phyloP scores from a whole-genome alignment of 2,329 filamentous ascomycete genomes.

The Epichloe sp. region DNA sequence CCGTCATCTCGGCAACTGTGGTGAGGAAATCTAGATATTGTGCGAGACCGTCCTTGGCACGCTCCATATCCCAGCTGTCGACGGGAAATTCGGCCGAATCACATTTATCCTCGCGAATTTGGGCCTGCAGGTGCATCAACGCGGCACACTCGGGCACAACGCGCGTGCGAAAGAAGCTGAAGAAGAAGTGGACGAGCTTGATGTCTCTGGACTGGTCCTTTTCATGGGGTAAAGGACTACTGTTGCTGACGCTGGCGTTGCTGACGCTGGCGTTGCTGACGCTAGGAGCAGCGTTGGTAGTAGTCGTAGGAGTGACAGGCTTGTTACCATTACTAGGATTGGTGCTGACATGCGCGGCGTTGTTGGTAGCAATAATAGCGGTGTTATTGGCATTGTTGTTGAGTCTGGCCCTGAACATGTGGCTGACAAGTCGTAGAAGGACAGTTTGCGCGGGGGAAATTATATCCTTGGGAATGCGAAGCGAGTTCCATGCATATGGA shows the following conservation, averaged over 20 bases:
- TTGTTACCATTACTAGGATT: slow-evolving; percentile 7
- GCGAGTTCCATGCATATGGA: slow-evolving; percentile 82
- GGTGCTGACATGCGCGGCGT: slow-evolving; percentile 25
- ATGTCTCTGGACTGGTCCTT: slow-evolving; percentile 43
- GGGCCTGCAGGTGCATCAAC: slow-evolving; percentile 84
- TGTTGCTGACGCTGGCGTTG: slow-evolving; percentile 18
- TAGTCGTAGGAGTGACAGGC: background rate
- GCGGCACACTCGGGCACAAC: slow-evolving; percentile 91
- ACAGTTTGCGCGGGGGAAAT: slow-evolving; percentile 92
- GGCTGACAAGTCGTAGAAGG: slow-evolving; percentile 77
- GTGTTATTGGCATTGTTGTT: slow-evolving; percentile 21
- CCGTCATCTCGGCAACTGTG: slow-evolving; percentile 72
- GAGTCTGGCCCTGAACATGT: slow-evolving; percentile 59
- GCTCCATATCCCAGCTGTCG: slow-evolving; percentile 95
- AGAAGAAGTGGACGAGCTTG: slow-evolving; percentile 73
- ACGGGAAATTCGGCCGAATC: slow-evolving; percentile 82
- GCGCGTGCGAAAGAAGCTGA: slow-evolving; percentile 80
- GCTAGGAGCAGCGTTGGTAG: background rate
- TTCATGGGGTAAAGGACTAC: slow-evolving; percentile 17
- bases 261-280: slow-evolving; percentile 16
- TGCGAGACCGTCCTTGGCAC: slow-evolving; percentile 86
- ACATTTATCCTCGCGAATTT: slow-evolving; percentile 65
- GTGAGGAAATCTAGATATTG: slow-evolving; percentile 92
- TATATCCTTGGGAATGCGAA: slow-evolving; percentile 88
- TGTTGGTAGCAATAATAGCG: background rate